Percentiles rank a stretch among this genome's conserved stretches.
Conservation (phyloP, 2,329 filamentous ascomycete species). For the Cladosporium sp. region DNA sequence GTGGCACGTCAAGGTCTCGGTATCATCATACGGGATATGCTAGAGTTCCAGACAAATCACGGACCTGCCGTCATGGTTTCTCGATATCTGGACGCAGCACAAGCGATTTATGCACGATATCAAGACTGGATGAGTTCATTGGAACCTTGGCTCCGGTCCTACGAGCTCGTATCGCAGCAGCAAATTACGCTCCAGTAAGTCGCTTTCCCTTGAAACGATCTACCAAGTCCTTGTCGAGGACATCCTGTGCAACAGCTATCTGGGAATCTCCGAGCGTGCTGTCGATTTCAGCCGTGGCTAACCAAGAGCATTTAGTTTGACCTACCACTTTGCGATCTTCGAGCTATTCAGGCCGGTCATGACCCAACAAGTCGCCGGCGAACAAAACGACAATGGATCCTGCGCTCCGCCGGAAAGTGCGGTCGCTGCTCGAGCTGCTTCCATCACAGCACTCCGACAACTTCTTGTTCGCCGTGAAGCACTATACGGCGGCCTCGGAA, state of each 20-base stretch:
- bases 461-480: background rate
- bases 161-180: background rate
- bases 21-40: background rate
- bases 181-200: background rate
- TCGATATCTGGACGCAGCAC: background rate
- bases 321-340: background rate
- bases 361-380: background rate
- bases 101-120: background rate
- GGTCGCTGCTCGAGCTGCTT: background rate
- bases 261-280: rapidly evolving
- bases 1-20: too few species aligned
- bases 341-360: background rate
- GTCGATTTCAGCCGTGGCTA: background rate
- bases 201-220: background rate
- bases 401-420: background rate
- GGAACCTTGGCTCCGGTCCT: background rate
- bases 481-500: background rate
- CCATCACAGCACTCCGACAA: background rate
- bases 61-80: background rate
- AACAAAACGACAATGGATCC: background rate
- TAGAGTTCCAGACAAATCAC: background rate
- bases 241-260: too few species aligned
- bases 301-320: background rate
- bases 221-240: background rate
- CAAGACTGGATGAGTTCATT: background rate